phyloP scores from a whole-genome alignment of 371 early-diverging fungal species.

The Mortierella sp. region DNA sequence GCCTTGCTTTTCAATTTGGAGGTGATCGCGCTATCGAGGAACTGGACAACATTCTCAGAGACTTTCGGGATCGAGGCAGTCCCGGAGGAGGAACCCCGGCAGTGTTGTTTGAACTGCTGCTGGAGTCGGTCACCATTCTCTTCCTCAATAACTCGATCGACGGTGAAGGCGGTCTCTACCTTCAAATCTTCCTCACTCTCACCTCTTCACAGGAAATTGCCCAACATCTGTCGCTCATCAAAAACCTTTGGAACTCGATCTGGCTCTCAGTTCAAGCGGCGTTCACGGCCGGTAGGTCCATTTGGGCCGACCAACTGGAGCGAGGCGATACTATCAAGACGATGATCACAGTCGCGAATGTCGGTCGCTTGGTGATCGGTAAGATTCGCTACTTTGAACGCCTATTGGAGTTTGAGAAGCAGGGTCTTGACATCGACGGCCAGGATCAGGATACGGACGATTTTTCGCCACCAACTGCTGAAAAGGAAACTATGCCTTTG shows the following conservation, averaged over 20 bases:
- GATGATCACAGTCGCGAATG: slow-evolving; percentile 44
- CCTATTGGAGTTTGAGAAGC: slow-evolving; percentile 50
- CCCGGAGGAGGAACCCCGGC: slow-evolving; percentile 52
- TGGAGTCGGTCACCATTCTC: slow-evolving; percentile 52
- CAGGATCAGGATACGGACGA: slow-evolving; percentile 28
- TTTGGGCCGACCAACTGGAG: slow-evolving; percentile 40
- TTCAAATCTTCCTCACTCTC: slow-evolving; percentile 48
- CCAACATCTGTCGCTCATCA: slow-evolving; percentile 39
- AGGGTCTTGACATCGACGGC: slow-evolving; percentile 29
- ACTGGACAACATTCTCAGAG: slow-evolving; percentile 33
- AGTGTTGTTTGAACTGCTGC: slow-evolving; percentile 32
- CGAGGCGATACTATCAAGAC: slow-evolving; percentile 45
- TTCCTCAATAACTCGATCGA: slow-evolving; percentile 47
- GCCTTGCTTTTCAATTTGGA: slow-evolving; percentile 40
- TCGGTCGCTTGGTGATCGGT: slow-evolving; percentile 46
- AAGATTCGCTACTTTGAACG: slow-evolving; percentile 52
- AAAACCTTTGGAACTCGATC: slow-evolving; percentile 51
- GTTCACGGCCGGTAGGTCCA: slow-evolving; percentile 38
- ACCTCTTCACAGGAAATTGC: slow-evolving; percentile 47
- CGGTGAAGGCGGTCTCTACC: slow-evolving; percentile 56
- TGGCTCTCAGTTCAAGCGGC: slow-evolving; percentile 48
- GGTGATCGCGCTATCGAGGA: slow-evolving; percentile 46
- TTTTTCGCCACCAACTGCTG: neutral
- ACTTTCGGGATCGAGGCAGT: slow-evolving; percentile 36
- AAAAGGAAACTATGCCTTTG: slow-evolving; percentile 51